A percentile compares a stretch with the other conserved stretches of the same genome.
phyloP scores from a whole-genome alignment of 208 protist species.

The Wallacemonas sp. region DNA sequence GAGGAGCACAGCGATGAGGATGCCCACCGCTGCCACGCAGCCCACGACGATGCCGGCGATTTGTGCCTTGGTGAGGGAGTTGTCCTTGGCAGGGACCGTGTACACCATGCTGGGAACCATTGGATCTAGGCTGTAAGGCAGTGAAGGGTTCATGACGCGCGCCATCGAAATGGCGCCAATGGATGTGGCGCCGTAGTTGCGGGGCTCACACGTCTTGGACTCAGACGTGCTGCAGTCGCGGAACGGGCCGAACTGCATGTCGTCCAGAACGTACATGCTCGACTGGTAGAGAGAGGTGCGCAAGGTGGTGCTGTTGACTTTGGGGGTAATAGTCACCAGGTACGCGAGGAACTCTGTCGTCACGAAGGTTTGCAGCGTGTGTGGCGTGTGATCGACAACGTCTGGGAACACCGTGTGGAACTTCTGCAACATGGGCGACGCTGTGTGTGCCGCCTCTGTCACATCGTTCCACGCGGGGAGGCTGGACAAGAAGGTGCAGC shows the following conservation, averaged over 20 bases:
- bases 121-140: neutral
- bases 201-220: slow-evolving; percentile 9
- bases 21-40: neutral
- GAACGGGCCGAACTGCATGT: slow-evolving; percentile 25
- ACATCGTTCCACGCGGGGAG: slow-evolving; percentile 45
- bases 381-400: neutral
- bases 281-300: slow-evolving; percentile 18
- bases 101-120: slow-evolving; percentile 44
- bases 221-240: neutral
- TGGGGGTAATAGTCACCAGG: slow-evolving; percentile 9
- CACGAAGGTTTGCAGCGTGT: slow-evolving; percentile 11
- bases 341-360: slow-evolving; percentile 4
- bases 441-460: neutral
- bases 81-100: neutral
- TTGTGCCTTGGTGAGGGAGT: slow-evolving; percentile 13
- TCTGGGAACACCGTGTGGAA: slow-evolving; percentile 13
- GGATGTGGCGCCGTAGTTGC: slow-evolving; percentile 49
- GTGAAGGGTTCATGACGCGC: slow-evolving; percentile 22
- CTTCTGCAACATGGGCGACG: neutral
- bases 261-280: slow-evolving; percentile 15
- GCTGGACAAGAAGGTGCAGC: slow-evolving; percentile 32
- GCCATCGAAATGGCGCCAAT: slow-evolving; percentile 24
- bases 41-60: slow-evolving; percentile 31
- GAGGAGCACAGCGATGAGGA: slow-evolving; percentile 6
- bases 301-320: slow-evolving; percentile 15